A percentile compares a stretch with the other conserved stretches of the same genome.
phyloP scores from a whole-genome alignment of 2,329 filamentous ascomycete genomes.

The Zasmidium cellare region DNA sequence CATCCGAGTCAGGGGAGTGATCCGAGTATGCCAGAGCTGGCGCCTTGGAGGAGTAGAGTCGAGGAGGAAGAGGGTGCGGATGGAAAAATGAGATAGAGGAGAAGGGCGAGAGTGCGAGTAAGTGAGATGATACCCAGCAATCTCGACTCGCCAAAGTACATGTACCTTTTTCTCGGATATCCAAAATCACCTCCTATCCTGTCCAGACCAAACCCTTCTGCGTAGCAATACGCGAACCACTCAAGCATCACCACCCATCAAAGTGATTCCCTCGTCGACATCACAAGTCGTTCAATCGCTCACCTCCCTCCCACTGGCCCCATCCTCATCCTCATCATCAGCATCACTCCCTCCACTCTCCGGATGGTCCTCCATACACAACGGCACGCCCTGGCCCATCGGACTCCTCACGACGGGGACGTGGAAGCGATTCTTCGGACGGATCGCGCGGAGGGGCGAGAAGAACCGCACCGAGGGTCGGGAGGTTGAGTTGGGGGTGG shows the following conservation, averaged over 20 bases:
- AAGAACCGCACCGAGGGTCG: not conserved
- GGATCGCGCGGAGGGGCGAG: not conserved
- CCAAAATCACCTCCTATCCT: too few species aligned
- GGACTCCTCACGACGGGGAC: not conserved
- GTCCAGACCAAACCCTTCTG: too few species aligned
- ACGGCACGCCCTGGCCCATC: slow-evolving; percentile 4
- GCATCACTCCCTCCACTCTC: slow-evolving; percentile 17
- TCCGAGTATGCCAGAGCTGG: not conserved
- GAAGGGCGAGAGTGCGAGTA: not conserved
- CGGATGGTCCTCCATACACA: slow-evolving; percentile 12
- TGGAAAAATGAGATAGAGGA: not conserved
- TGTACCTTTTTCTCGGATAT: too few species aligned
- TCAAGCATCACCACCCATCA: too few species aligned
- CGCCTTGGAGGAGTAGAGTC: not conserved
- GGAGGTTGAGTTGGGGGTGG: not conserved
- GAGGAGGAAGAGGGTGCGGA: not conserved
- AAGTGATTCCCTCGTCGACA: too few species aligned
- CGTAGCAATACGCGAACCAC: too few species aligned
- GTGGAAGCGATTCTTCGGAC: not conserved
- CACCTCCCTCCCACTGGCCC: not conserved
- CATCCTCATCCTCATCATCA: slow-evolving; percentile 16
- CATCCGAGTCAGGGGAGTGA: not conserved
- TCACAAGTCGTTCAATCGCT: too few species aligned
- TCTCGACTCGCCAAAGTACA: too few species aligned
- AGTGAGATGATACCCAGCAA: not conserved